Evolutionary conservation across 495 filamentous ascomycete species (phyloP).

Genomic region (Penicillium bialowiezense): DNA sequence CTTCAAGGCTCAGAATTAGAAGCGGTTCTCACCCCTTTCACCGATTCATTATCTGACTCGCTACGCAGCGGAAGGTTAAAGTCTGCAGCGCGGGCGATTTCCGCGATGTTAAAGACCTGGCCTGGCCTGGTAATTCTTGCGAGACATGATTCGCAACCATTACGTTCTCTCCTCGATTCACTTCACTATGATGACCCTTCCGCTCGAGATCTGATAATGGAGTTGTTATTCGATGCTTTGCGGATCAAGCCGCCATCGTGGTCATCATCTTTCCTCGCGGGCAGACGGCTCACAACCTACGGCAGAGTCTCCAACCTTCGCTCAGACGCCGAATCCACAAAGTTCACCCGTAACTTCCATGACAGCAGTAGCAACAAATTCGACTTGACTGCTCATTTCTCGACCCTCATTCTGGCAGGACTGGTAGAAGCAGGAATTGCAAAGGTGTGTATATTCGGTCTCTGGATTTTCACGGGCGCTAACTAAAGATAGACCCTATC

Average conservation of each 20-base stretch:
- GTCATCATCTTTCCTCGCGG: slow-evolving; percentile 93
- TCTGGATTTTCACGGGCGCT: neutral
- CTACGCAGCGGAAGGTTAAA: slow-evolving; percentile 71
- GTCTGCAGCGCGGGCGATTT: slow-evolving; percentile 80
- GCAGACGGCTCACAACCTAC: slow-evolving; percentile 88
- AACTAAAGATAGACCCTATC: slow-evolving; percentile 52
- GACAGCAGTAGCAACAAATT: slow-evolving; percentile 69
- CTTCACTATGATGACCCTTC: slow-evolving; percentile 68
- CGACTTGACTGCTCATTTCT: slow-evolving; percentile 90
- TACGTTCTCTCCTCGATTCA: slow-evolving; percentile 76
- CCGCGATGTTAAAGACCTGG: slow-evolving; percentile 91
- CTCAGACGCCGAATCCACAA: slow-evolving; percentile 50
- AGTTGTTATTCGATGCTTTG: slow-evolving; percentile 85
- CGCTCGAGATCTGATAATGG: slow-evolving; percentile 69
- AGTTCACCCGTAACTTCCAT: slow-evolving; percentile 35
- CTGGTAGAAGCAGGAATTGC: slow-evolving; percentile 81
- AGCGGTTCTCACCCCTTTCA: slow-evolving; percentile 83
- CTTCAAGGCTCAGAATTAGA: slow-evolving; percentile 79
- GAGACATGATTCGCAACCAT: slow-evolving; percentile 78
- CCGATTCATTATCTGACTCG: slow-evolving; percentile 69
- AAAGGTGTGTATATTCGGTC: slow-evolving; percentile 46
- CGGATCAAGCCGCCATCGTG: slow-evolving; percentile 94
- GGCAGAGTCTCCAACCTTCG: slow-evolving; percentile 89
- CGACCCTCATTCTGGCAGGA: slow-evolving; percentile 80
- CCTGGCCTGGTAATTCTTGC: slow-evolving; percentile 78